phyloP scores from a whole-genome alignment of 306 rosid genomes.

The Rosa lucieae region DNA sequence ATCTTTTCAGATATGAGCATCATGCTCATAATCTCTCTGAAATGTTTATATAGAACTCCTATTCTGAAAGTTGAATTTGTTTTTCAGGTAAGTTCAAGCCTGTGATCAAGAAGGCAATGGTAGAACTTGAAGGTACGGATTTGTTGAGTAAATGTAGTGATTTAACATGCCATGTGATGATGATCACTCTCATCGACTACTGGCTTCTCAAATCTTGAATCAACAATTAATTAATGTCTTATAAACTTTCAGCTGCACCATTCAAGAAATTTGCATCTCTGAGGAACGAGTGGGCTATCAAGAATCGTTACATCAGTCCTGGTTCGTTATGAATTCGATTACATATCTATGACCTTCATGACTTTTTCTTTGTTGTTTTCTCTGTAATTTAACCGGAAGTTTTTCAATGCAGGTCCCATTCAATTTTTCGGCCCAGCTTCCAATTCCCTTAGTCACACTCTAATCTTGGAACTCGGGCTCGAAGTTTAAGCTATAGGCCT shows the following conservation, averaged over 20 bases:
- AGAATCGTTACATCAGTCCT: constrained; percentile 88
- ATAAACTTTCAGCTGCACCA: constrained; percentile 75
- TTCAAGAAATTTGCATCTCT: constrained; percentile 87
- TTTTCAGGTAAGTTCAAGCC: constrained; percentile 93
- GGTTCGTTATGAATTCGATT: constrained; percentile 41
- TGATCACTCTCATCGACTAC: neutral
- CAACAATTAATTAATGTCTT: constrained; percentile 13
- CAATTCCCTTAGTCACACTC: constrained; percentile 70
- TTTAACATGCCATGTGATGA: constrained; percentile 1
- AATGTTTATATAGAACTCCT: neutral
- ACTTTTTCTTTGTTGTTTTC: neutral
- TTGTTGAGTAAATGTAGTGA: neutral
- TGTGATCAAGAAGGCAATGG: constrained; percentile 99
- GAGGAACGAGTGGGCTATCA: constrained; percentile 86
- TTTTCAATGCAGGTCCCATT: constrained; percentile 73
- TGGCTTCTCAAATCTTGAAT: constrained; percentile 12
- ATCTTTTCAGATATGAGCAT: neutral
- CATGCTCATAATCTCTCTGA: neutral
- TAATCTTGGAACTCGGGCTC: constrained; percentile 76
- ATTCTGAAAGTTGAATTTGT: constrained; percentile 26
- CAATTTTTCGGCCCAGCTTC: constrained; percentile 83
- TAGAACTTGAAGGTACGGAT: constrained; percentile 89
- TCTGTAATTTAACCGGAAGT: neutral
- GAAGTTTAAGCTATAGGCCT: constrained; percentile 44
- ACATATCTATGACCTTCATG: neutral